A percentile compares a stretch with the other conserved stretches of the same genome.
These are phyloP conservation scores for Fremontodendron californicum DNA, from an alignment of 345 rosid genomes.

Conservation along the genomic window DNA sequence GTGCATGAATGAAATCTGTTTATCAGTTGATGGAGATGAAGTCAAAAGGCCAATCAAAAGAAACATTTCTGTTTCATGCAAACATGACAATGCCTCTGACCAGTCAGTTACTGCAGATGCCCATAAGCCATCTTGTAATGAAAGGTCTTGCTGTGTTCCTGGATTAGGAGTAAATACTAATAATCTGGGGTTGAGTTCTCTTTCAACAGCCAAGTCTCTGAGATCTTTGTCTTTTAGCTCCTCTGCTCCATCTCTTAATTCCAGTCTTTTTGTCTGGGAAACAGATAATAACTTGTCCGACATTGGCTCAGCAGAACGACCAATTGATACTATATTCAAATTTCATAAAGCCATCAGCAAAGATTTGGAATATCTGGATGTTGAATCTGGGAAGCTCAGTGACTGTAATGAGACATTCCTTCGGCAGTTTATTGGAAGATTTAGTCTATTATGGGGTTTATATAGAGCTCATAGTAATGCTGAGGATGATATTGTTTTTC, in stretches of 20 bases:
- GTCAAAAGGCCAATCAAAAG: constrained; percentile 46
- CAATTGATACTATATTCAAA: constrained; percentile 86
- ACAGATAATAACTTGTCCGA: constrained; percentile 47
- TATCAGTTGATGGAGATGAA: constrained; percentile 32
- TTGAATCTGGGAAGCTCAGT: constrained; percentile 74
- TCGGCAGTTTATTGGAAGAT: constrained; percentile 76
- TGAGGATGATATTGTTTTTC: constrained; percentile 93
- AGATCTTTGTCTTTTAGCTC: constrained; percentile 62
- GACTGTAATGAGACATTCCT: constrained; percentile 68
- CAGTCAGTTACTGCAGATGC: constrained; percentile 30
- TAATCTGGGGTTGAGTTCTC: constrained; percentile 65
- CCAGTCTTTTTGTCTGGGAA: constrained; percentile 89
- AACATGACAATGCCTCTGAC: constrained; percentile 22
- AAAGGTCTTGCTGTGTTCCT: constrained; percentile 72
- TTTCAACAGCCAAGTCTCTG: constrained; percentile 62
- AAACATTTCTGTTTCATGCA: constrained; percentile 30
- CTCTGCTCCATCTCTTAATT: constrained; percentile 71
- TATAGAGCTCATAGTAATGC: constrained; percentile 95
- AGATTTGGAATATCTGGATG: constrained; percentile 85
- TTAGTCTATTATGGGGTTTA: constrained; percentile 83
- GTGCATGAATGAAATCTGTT: constrained; percentile 22
- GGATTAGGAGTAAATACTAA: constrained; percentile 70
- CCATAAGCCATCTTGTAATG: constrained; percentile 35
- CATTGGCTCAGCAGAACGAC: constrained; percentile 48
- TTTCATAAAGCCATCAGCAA: constrained; percentile 89